These are phyloP conservation scores for Aurantiochytrium sp. DNA, from an alignment of 108 stramenopile species.

Conservation along the genomic window DNA sequence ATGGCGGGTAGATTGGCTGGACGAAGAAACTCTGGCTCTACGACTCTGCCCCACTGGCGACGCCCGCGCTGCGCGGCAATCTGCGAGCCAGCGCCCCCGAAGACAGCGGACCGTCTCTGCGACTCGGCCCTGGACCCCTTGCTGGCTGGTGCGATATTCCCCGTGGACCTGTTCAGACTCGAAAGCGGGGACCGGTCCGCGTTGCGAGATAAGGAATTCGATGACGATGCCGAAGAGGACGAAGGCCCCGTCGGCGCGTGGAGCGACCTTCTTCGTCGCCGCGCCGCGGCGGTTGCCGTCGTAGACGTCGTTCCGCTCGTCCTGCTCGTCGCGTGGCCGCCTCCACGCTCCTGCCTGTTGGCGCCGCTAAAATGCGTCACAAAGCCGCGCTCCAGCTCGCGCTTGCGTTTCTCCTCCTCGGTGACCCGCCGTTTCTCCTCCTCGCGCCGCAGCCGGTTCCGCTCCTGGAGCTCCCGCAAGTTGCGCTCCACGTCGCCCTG, in stretches of 20 bases:
- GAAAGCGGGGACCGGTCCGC: not conserved
- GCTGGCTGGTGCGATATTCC: not conserved
- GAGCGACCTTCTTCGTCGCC: not conserved
- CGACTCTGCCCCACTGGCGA: not conserved
- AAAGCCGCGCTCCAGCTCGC: not conserved
- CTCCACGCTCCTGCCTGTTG: not conserved
- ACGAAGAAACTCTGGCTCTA: not conserved
- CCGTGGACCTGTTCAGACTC: not conserved
- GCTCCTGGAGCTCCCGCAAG: not conserved
- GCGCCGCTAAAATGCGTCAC: slow-evolving; percentile 27
- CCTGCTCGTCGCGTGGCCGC: not conserved
- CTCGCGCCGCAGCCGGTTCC: not conserved
- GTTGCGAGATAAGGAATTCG: not conserved
- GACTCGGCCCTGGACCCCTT: not conserved
- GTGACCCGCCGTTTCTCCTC: not conserved
- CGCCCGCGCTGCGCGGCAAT: not conserved
- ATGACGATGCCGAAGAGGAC: no score
- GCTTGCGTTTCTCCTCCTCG: not conserved
- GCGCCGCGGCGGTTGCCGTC: not conserved
- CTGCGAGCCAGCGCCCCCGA: not conserved
- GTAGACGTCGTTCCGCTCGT: not conserved
- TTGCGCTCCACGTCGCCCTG: not conserved
- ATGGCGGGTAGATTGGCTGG: not conserved
- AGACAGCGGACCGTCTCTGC: not conserved
- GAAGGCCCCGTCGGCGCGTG: not conserved